phyloP scores from a whole-genome alignment of 331 rosid genomes.

The Phaseolus coccineus region DNA sequence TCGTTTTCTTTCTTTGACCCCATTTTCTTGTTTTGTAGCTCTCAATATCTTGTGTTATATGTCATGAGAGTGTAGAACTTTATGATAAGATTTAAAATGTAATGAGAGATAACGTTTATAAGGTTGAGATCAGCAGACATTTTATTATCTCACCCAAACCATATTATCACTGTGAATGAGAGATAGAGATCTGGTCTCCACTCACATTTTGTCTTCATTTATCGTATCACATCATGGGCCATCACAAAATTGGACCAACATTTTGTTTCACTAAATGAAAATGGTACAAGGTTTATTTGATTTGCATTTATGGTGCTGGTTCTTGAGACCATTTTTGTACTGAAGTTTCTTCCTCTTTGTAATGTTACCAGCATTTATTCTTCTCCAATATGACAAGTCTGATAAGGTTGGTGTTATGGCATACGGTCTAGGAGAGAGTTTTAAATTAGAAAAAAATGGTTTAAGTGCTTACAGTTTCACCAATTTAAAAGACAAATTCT shows the following conservation, averaged over 20 bases:
- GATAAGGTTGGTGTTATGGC: too few relatives aligned
- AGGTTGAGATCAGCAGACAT: slow-evolving; percentile 57
- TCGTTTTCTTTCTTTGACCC: background rate
- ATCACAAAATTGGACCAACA: slow-evolving; percentile 14
- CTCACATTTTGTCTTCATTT: slow-evolving; percentile 39
- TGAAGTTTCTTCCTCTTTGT: background rate
- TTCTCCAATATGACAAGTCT: too few relatives aligned
- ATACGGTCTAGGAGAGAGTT: too few relatives aligned
- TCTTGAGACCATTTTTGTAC: background rate
- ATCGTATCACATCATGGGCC: slow-evolving; percentile 20
- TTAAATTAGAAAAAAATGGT: too few relatives aligned
- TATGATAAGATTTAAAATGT: slow-evolving; percentile 28
- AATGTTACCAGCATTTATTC: too few relatives aligned
- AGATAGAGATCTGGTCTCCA: slow-evolving; percentile 21
- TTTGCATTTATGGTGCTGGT: slow-evolving; percentile 30
- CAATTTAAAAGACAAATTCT: too few relatives aligned
- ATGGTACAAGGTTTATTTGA: slow-evolving; percentile 9
- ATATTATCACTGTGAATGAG: slow-evolving; percentile 43
- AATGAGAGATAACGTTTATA: slow-evolving; percentile 60
- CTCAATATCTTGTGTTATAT: background rate
- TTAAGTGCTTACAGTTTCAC: too few relatives aligned
- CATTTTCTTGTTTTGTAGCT: background rate
- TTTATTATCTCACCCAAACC: slow-evolving; percentile 33
- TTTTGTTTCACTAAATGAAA: background rate
- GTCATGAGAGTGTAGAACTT: slow-evolving; percentile 16